These are phyloP conservation scores for Melocanna baccifera DNA, from an alignment of 176 grass and related monocot species.

Conservation along the genomic window DNA sequence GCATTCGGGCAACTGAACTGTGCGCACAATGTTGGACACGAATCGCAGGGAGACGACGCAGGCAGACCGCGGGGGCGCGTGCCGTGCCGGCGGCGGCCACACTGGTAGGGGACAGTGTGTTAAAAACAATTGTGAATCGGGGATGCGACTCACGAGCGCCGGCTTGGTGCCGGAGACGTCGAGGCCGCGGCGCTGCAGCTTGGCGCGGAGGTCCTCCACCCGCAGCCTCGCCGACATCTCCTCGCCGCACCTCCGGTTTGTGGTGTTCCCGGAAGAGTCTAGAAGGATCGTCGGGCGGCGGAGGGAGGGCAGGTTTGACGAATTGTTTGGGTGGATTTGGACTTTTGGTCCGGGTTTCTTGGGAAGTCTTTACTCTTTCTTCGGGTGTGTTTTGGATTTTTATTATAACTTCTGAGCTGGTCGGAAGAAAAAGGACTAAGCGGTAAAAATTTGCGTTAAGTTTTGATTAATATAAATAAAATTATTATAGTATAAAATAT, in stretches of 20 bases:
- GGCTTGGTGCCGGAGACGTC: constrained; percentile 53
- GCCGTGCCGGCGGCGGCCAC: too few species aligned
- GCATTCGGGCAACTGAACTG: background rate
- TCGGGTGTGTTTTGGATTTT: too few species aligned
- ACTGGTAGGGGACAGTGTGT: background rate
- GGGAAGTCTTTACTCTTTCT: too few species aligned
- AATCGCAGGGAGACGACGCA: background rate
- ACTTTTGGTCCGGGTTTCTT: too few species aligned
- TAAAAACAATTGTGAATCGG: background rate
- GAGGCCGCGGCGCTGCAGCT: constrained; percentile 56
- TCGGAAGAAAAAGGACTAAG: too few species aligned
- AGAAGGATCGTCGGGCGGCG: background rate
- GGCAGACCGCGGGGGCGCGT: background rate
- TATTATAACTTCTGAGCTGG: too few species aligned
- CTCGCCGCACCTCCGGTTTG: background rate
- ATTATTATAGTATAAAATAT: accelerated
- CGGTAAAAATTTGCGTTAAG: too few species aligned
- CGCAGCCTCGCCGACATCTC: constrained; percentile 65
- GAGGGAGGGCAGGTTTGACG: background rate
- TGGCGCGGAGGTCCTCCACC: constrained; percentile 64
- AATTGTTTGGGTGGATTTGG: too few species aligned
- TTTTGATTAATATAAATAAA: too few species aligned
- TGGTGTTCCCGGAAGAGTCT: background rate
- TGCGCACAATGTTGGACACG: background rate
- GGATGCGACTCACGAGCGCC: constrained; percentile 40